phyloP scores from a whole-genome alignment of 192 early-diverging fungal species.

The Gonapodya prolifera region DNA sequence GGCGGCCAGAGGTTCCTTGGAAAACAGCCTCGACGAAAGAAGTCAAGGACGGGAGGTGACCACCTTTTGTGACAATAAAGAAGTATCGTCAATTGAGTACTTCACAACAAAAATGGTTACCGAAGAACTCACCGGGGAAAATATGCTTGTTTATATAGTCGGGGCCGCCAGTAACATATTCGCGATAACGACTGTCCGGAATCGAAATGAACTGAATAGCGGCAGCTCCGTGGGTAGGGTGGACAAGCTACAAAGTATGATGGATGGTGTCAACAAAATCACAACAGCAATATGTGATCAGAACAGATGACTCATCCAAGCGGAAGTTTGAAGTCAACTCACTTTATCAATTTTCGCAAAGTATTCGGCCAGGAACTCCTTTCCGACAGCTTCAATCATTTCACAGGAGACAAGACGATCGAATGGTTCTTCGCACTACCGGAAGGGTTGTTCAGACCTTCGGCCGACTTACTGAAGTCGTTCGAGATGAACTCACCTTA shows the following conservation, averaged over 20 bases:
- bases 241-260: no score
- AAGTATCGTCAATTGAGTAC: not conserved
- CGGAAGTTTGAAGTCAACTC: no score
- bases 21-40: slow-evolving; percentile 35
- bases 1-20: slow-evolving; percentile 32
- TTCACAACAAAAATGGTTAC: not conserved
- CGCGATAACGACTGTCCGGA: slow-evolving; percentile 48
- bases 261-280: no score
- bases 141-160: slow-evolving; percentile 69
- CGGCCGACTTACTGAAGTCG: no score
- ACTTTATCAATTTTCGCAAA: slow-evolving; percentile 41
- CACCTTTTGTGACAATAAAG: slow-evolving; percentile 6
- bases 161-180: slow-evolving; percentile 42
- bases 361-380: slow-evolving; percentile 47
- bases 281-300: no score
- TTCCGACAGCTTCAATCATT: slow-evolving; percentile 66
- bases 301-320: no score
- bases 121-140: slow-evolving; percentile 36
- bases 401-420: slow-evolving; percentile 58
- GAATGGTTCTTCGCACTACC: slow-evolving; percentile 29
- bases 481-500: not conserved
- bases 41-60: slow-evolving; percentile 53
- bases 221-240: slow-evolving; percentile 36
- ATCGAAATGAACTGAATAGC: slow-evolving; percentile 57
- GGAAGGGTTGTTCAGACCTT: no score